Base-by-base conservation (phyloP, 2,329 filamentous ascomycete genomes). In the Stenocarpella maydis region DNA sequence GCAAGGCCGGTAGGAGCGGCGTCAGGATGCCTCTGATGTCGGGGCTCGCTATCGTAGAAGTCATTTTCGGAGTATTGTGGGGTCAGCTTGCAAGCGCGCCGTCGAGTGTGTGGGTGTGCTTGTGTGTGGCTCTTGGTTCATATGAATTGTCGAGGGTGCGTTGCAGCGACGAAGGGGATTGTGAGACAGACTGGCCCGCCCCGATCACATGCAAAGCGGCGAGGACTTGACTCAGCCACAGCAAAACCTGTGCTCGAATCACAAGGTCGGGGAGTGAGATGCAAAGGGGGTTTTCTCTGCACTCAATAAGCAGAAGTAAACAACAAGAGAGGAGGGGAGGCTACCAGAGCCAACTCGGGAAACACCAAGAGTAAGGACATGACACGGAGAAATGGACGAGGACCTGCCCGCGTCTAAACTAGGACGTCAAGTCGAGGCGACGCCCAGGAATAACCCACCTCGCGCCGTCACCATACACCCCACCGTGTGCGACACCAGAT, bases 1-100 rank as follows among this genome's bases (percentile, higher is more conserved):
- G 87, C 43, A 92, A 80, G 45, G 88, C 85, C 10, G 87, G 86
- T 55, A 92, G 82, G 68, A 91, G 81, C 58, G 87, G 86, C 17
- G 84, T 82, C 39, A 91, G 78, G 37, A 89, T 81, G 67, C 80
- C 77, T 67, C 83, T 78, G 68, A 83, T 75, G 76, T 86, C 81
- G 47, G 86, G 86, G 61, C 82, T 78, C 65, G 77, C 72, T 72
- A 87, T 74, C 9, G 76, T 71, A 43, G 75, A 60, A 14, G 74
- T 66, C 77, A 78, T 79, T 9, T n/a, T 76, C 71, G 45, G 21
- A 21, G 24, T 26, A 21, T 50, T 26, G 24, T 45, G 19, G n/a
- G n/a, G 37, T 39, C 4, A 21, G n/a, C n/a, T n/a, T n/a, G 45
- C 6, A 45, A 26, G 21, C 26, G 5, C n/a, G 26, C 55, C 43